Percentiles rank a stretch among this genome's conserved stretches.
Evolutionary conservation across 148 eudicot species (phyloP).

Genomic region (Tetragonia tetragonoides): DNA sequence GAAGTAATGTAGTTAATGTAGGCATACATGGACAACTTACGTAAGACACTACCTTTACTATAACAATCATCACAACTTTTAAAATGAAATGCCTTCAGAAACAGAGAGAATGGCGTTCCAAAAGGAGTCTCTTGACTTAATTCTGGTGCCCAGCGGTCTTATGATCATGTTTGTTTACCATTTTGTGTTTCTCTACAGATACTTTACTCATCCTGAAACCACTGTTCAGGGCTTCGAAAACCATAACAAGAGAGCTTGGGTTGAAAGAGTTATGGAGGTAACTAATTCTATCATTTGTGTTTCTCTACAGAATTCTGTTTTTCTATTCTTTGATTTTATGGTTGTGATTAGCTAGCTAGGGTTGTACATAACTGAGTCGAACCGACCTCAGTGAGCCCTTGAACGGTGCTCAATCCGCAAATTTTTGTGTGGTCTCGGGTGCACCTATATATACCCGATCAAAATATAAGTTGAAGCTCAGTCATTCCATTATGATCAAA

Average conservation of each 20-base stretch:
- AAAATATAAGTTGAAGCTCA: no score
- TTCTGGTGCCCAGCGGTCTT: conserved; percentile 69
- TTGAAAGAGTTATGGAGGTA: conserved; percentile 52
- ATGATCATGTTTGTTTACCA: conserved; percentile 68
- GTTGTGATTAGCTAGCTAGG: no score
- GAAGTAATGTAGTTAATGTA: neutral
- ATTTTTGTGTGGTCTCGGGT: no score
- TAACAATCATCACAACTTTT: no score
- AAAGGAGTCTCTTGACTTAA: conserved; percentile 56
- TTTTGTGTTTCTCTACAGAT: conserved; percentile 47
- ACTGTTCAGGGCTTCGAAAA: conserved; percentile 61
- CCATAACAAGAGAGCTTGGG: conserved; percentile 74
- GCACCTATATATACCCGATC: no score
- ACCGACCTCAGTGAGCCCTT: no score
- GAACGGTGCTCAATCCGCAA: no score
- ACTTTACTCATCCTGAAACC: conserved; percentile 48
- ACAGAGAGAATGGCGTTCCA: conserved; percentile 30
- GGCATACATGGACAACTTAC: no score
- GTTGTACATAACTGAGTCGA: no score
- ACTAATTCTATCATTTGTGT: neutral
- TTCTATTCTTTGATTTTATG: no score
- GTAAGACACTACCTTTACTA: neutral
- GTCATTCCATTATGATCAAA: no score
- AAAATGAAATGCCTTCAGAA: neutral
- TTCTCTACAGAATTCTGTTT: no score